Evolutionary conservation across 805 yeast species (phyloP).

Genomic region (Candida nemodendra): DNA sequence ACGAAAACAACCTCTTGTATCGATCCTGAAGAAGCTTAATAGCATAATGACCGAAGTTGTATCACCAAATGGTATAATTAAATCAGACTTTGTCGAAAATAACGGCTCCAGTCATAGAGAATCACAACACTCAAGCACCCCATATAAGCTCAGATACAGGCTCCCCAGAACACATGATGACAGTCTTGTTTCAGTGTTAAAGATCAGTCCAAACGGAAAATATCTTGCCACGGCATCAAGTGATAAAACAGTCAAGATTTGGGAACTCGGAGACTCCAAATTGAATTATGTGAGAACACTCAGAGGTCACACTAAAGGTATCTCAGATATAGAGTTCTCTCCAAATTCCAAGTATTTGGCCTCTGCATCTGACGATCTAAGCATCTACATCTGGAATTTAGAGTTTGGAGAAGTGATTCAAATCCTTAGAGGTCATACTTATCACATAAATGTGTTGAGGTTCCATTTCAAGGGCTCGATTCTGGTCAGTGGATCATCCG

Average conservation of each 20-base stretch:
- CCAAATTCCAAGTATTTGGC: constrained; percentile 74
- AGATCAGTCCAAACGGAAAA: constrained; percentile 60
- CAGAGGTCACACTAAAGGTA: constrained; percentile 64
- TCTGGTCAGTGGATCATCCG: constrained; percentile 79
- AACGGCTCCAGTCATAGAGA: no score
- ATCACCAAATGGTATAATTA: no score
- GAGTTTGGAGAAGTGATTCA: constrained; percentile 47
- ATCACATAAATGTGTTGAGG: constrained; percentile 69
- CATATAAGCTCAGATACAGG: constrained; percentile 15
- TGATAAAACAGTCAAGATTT: constrained; percentile 58
- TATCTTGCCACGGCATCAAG: constrained; percentile 58
- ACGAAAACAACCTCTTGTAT: no score
- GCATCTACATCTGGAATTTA: constrained; percentile 72
- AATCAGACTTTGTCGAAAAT: no score
- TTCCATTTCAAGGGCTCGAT: constrained; percentile 77
- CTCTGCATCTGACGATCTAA: constrained; percentile 82
- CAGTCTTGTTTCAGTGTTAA: constrained; percentile 42
- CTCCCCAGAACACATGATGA: constrained; percentile 14
- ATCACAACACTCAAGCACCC: no score
- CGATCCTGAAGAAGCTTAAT: no score
- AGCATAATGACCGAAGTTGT: no score
- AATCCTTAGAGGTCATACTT: constrained; percentile 75
- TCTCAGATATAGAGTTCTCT: constrained; percentile 76
- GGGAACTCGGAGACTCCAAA: constrained; percentile 38
- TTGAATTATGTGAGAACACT: constrained; percentile 37